Conservation (phyloP, 2,329 filamentous ascomycete species). For the Aspergillus vadensis region DNA sequence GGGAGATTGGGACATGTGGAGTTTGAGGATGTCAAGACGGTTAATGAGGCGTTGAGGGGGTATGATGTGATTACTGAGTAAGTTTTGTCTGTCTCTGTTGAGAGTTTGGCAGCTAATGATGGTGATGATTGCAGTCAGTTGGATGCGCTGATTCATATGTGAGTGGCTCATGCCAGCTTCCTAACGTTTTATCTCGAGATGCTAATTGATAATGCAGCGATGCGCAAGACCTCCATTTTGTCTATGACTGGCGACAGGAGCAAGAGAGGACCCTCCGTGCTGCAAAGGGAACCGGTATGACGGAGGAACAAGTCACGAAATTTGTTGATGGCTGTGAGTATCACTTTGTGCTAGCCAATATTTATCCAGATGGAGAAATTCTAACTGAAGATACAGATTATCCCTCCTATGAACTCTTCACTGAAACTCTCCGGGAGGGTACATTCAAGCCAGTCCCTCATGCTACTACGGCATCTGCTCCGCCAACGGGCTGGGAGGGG, state of each 20-base stretch:
- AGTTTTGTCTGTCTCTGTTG: conserved; percentile 8
- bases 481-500: conserved; percentile 45
- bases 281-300: conserved; percentile 75
- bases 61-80: conserved; percentile 63
- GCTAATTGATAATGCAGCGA: conserved; percentile 49
- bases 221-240: conserved; percentile 70
- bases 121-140: conserved; percentile 46
- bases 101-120: conserved; percentile 15
- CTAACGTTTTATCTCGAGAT: neutral
- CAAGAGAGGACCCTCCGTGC: conserved; percentile 73
- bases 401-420: conserved; percentile 71
- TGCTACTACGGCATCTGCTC: conserved; percentile 14
- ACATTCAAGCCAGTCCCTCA: conserved; percentile 49
- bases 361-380: neutral
- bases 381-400: conserved; percentile 51
- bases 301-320: conserved; percentile 71
- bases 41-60: conserved; percentile 60
- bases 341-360: neutral
- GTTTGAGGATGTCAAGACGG: conserved; percentile 58
- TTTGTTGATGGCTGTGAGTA: conserved; percentile 70
- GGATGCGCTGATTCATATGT: conserved; percentile 67
- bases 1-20: conserved; percentile 57
- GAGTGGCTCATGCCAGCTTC: conserved; percentile 24
- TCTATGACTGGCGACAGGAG: conserved; percentile 81
- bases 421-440: conserved; percentile 60